A percentile compares a stretch with the other conserved stretches of the same genome.
Evolutionary conservation across 2,329 filamentous ascomycete genomes (phyloP).

Genomic region (Calonectria pseudoturangicola): DNA sequence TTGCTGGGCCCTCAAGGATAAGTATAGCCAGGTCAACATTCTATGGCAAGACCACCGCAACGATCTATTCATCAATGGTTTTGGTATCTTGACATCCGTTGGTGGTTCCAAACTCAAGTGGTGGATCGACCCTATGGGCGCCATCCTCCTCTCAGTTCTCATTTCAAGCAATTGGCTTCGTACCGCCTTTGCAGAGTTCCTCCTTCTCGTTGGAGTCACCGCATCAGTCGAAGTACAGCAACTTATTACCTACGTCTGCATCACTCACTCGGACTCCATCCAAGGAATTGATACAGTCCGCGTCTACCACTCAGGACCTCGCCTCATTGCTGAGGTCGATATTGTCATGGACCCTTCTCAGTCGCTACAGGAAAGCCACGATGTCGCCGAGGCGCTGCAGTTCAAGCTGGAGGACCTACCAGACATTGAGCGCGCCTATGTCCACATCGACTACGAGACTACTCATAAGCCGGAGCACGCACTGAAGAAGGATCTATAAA

Average conservation of each 20-base stretch:
- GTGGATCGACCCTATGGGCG: conserved; percentile 97
- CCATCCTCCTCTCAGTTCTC: conserved; percentile 86
- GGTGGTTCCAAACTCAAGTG: conserved; percentile 90
- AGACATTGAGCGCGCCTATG: conserved; percentile 94
- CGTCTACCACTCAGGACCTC: conserved; percentile 91
- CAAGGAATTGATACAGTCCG: conserved; percentile 94
- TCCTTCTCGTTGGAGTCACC: conserved; percentile 91
- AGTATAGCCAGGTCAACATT: conserved; percentile 93
- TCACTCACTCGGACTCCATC: conserved; percentile 91
- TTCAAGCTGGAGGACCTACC: conserved; percentile 94
- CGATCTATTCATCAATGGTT: conserved; percentile 96
- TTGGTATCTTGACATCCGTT: conserved; percentile 93
- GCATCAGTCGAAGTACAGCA: conserved; percentile 91
- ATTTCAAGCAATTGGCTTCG: conserved; percentile 88
- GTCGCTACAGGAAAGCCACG: conserved; percentile 87
- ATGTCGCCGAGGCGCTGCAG: conserved; percentile 95
- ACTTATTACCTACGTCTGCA: conserved; percentile 92
- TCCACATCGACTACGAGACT: conserved; percentile 98
- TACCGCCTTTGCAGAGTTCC: conserved; percentile 92
- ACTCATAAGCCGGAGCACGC: conserved; percentile 92
- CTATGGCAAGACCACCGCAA: conserved; percentile 98
- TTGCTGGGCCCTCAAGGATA: conserved; percentile 92
- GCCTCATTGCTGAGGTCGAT: conserved; percentile 96
- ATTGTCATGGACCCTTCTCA: conserved; percentile 90
- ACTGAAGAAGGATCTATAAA: conserved; percentile 76